Evolutionary conservation across 768 basidiomycete genomes (phyloP), one percentile per base, ranked within the genome.

Genomic region (Rubroboletus pulcherrimus): DNA sequence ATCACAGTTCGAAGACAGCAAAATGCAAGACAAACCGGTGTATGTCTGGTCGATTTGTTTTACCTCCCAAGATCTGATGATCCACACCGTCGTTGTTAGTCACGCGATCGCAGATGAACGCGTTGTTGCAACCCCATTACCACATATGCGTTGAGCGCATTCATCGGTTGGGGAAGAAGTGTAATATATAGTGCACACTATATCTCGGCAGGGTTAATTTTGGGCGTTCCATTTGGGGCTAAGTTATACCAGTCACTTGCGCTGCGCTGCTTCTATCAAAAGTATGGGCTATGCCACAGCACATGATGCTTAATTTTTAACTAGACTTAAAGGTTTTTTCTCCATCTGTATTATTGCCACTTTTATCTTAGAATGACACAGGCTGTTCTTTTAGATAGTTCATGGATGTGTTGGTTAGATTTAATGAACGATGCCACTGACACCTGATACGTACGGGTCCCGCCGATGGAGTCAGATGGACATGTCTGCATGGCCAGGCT

Each of bases 1-100:
- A 71, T 71, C 51, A 73, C 71, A 0, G 62, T 71, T 24, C 66
- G 70, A 53, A 61, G 71, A 60, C 70, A 71, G 39, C 62, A 66
- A 59, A 53, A 59, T 7, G 26, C 59, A 24, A 64, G 65, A 57
- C 63, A 66, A n/a, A 35, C 30, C 21, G 59, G 31, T 30, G 70
- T 68, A 54, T 35, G 64, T 59, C 15, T 35, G 24, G n/a, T 46
- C 21, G 8, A 1, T n/a, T 38, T 4, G 51, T 34, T 29, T 44
- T 9, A 14, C 51, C 15, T 47, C 19, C 12, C 57, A 7, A 33
- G 39, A 33, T 50, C 54, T 66, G 53, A 70, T 51, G 49, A 49
- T 59, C 54, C 52, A 53, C 45, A 50, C 53, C 45, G 33, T 53
- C 54, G 38, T 51, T n/a, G 41, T 31, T 37, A 71, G 71, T 64